phyloP scores from a whole-genome alignment of 805 yeast species.

The Schwanniomyces pseudopolymorphus region DNA sequence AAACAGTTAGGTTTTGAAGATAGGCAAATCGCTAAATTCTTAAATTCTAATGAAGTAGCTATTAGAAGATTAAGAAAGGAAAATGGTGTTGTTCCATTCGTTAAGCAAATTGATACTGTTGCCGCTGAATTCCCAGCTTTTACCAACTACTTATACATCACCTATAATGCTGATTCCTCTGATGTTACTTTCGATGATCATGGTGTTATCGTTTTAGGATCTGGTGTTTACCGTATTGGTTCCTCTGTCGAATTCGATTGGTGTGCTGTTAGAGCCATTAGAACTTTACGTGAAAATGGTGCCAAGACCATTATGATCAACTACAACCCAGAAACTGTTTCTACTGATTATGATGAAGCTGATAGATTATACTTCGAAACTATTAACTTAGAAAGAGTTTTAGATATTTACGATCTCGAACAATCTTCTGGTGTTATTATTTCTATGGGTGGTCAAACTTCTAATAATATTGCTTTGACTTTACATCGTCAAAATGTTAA shows the following conservation, averaged over 20 bases:
- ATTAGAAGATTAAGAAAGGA: slow-evolving; percentile 87
- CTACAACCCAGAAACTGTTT: slow-evolving; percentile 97
- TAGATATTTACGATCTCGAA: slow-evolving; percentile 93
- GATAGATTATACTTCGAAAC: slow-evolving; percentile 96
- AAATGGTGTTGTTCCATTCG: slow-evolving; percentile 84
- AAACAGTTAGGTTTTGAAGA: slow-evolving; percentile 97
- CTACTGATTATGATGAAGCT: slow-evolving; percentile 98
- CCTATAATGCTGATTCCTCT: slow-evolving; percentile 87
- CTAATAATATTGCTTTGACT: slow-evolving; percentile 92
- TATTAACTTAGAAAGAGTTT: slow-evolving; percentile 87
- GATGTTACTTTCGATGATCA: slow-evolving; percentile 89
- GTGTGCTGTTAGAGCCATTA: slow-evolving; percentile 98
- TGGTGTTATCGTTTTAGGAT: slow-evolving; percentile 94
- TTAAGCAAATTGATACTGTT: slow-evolving; percentile 95
- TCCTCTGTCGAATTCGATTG: slow-evolving; percentile 98
- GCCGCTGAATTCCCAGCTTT: slow-evolving; percentile 98
- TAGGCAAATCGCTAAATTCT: slow-evolving; percentile 88
- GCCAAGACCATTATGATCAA: slow-evolving; percentile 94
- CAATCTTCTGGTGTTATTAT: slow-evolving; percentile 88
- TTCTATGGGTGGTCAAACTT: slow-evolving; percentile 98
- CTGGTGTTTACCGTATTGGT: slow-evolving; percentile 98
- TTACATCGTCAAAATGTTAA: slow-evolving; percentile 93
- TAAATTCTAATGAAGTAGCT: slow-evolving; percentile 88
- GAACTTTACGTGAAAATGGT: slow-evolving; percentile 85
- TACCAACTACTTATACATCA: slow-evolving; percentile 92